Base-by-base conservation (phyloP, 257 asterid species). In the Gardenia jasminoides region DNA sequence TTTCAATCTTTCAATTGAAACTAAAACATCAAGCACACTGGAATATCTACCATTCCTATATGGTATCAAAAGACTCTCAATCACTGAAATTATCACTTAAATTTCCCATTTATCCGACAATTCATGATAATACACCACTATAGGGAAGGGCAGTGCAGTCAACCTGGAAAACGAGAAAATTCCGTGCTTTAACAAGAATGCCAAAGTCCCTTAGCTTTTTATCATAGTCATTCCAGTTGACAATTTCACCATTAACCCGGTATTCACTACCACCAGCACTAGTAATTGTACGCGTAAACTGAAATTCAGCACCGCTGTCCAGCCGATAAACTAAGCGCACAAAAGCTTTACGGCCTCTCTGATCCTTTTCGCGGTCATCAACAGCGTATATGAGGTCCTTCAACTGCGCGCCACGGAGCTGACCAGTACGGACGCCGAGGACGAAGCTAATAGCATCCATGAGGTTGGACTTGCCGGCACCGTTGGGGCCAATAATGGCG, bases 361-460 rank as follows among this genome's bases (percentile, higher is more conserved):
- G 96, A 83, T 90, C 94, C 79, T 89, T 93, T 28, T 96, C 99
- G 2, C 91, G 87, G 87, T 96, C 99, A 70, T 96, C 97, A 41
- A 92, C 87, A 1, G 97, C 94, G 65, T 93, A 96, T 67, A 96
- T 91, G 69, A 96, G 90, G 88, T 96, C 98, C 61, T 88, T 89
- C 80, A 93, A 74, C 87, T 92, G 94, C 15, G 94, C 89, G 20
- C 99, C 99, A 44, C 99, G 97, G 59, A 96, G 98, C 80, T 96
- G 97, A 39, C 94, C 97, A 4, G 99, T 90, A 61, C 99, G 98
- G 41, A 96, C 98, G 44, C 99, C 99, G 22, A 96, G 97, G 17
- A 96, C 98, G 82, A 96, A 96, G 86, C 99, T 93, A 82, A 96
- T 93, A 54, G 99, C 99, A 79, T 96, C 99, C 99, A 96, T 96